Evolutionary conservation across 441 rosid species (phyloP).

Genomic region (Pelargonium myrrhifolium): DNA sequence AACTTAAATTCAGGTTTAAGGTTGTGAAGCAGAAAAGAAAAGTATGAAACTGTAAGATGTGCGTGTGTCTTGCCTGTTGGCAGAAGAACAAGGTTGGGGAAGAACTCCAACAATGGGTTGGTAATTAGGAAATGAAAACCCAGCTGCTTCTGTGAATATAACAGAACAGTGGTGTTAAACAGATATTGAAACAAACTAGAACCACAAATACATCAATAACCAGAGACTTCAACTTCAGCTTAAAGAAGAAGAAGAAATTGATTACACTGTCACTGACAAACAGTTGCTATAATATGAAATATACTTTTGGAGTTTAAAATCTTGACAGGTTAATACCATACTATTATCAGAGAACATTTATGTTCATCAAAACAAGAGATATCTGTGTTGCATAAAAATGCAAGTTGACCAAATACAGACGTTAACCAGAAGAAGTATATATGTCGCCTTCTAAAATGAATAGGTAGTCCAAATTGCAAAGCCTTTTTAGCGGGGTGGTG

Average conservation of each 20-base stretch:
- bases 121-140: conserved; percentile 33
- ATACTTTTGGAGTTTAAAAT: no score
- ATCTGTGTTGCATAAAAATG: no score
- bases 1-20: conserved; percentile 8
- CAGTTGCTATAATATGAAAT: background rate
- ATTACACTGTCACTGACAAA: background rate
- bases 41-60: conserved; percentile 9
- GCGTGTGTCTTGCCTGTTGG: conserved; percentile 40
- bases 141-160: conserved; percentile 42
- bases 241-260: background rate
- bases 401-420: background rate
- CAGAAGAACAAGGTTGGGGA: conserved; percentile 47
- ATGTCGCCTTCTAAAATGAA: background rate
- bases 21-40: conserved; percentile 10
- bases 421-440: background rate
- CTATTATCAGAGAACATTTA: no score
- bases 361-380: no score
- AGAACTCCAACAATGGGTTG: conserved; percentile 58
- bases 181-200: conserved; percentile 4
- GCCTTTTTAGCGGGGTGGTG: background rate
- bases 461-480: background rate
- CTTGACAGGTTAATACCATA: no score
- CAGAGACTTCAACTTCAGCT: conserved; percentile 1
- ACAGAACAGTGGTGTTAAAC: conserved; percentile 20
- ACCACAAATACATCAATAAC: background rate